Evolutionary conservation across 768 basidiomycete species (phyloP), one percentile per base, ranked within the genome.

Genomic region (Naganishia friedmannii): DNA sequence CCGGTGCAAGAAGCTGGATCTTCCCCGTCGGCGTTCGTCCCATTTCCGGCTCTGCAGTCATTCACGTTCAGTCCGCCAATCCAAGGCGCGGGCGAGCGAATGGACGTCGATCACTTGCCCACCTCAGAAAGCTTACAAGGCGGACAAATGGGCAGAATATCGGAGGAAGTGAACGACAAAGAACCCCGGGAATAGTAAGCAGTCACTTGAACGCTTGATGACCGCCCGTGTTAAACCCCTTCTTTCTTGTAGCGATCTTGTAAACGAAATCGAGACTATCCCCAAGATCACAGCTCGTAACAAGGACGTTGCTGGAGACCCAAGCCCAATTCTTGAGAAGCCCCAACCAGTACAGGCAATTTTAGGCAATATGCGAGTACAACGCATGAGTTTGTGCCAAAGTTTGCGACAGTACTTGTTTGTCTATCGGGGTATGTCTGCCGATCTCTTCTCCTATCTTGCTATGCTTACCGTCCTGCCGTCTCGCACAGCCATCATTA

Each of bases 371-470:
- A 92, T 98, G 89, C 86, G 95, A 54, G 89, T 94, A 80, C 94
- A 97, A 82, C 85, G 95, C 66, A 98, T 98, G 95, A 93, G 91
- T 76, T 82, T 96, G 72, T 95, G 94, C 78, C 94, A 95, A 83
- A 95, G 90, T 79, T 82, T 94, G 77, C 84, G 93, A 69, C 95
- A 98, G 82, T 98, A 94, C 77, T 89, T 94, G 23, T 97, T 94
- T 81, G 90, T 93, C 45, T 91, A 96, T 78, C 87, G 89, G 34
- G 92, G 77, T 77, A 66, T 70, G 76, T 76, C 4, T 12, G 1
- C 1, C 34, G 46, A 48, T 46, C 17, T 3, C 6, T 3, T 32
- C 23, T 58, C 12, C 48, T 31, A 26, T 28, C 28, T 63, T 42
- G 46, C 6, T 31, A 29, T 34, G 46, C 46, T 55, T 26, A 37